A percentile compares a stretch with the other conserved stretches of the same genome.
Conservation (phyloP, 345 rosid genomes). For the Cardiospermum halicacabum region DNA sequence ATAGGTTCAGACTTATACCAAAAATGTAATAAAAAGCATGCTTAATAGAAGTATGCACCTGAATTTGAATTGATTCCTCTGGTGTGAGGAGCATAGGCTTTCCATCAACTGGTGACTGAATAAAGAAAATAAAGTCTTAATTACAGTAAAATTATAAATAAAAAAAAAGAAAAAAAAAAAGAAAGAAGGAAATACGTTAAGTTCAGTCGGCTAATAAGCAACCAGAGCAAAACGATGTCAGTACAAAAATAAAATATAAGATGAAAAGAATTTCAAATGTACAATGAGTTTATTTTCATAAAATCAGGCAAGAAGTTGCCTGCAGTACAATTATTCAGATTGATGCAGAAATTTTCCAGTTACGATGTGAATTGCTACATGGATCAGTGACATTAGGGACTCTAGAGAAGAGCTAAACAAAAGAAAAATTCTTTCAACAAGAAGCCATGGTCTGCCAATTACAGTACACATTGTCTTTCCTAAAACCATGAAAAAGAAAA, state of each 20-base stretch:
- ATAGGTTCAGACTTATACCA: neutral
- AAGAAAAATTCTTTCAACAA: neutral
- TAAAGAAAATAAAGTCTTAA: conserved; percentile 22
- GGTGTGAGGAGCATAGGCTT: conserved; percentile 84
- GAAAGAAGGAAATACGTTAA: conserved; percentile 1
- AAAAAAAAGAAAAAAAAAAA: no score
- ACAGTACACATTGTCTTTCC: conserved; percentile 1
- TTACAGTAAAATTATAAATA: no score
- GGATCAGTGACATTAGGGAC: neutral
- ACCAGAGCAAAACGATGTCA: neutral
- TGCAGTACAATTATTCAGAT: neutral
- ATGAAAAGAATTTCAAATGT: neutral
- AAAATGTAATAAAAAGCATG: neutral
- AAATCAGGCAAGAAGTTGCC: neutral
- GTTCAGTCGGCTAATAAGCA: neutral
- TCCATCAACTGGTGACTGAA: conserved; percentile 80
- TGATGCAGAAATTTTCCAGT: neutral
- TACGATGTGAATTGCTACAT: neutral
- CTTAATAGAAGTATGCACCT: conserved; percentile 33
- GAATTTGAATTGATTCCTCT: conserved; percentile 83
- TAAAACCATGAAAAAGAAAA: neutral
- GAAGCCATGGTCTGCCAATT: neutral
- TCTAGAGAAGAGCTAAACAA: neutral
- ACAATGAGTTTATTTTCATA: neutral
- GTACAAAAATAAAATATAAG: neutral